Base-by-base conservation (phyloP, 768 basidiomycete species). In the Sutorius australiensis region DNA sequence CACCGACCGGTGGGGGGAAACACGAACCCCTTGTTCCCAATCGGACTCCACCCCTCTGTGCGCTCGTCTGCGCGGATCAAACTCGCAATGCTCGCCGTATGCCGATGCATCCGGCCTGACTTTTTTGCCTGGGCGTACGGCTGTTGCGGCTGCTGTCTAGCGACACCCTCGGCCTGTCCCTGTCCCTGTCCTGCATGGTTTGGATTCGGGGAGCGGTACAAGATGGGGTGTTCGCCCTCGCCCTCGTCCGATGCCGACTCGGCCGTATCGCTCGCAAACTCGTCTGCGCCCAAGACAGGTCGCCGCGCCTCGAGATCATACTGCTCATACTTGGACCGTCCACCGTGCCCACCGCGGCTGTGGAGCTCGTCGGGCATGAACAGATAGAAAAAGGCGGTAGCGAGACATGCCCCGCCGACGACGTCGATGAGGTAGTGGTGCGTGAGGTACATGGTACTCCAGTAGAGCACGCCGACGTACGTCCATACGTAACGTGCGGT, bases 401-500 rank as follows among this genome's bases (percentile, higher is more conserved):
- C 87, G 57, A 99, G 80, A 66, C 94, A 95, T 0, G 89, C 91
- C 13, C 97, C 97, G 10, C 86, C 90, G 45, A 93, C 91, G 66
- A 98, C 91, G 66, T 99, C 97, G 73, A 99, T 94, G 65, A 99
- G 87, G 77, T 98, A 98, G 74, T 98, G 95, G 71, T 97, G 93
- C 4, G 91, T 92, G 62, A 95, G 87, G 75, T 95, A 98, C 95
- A 98, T 98, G 21, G 95, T 98, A 10, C 91, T 86, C 97, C 97
- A 99, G 69, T 95, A 98, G 5, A 99, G 80, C 16, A 91, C 73
- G 6, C 81, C 84, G 3, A 84, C 86, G 71, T 98, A 99, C 1
- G 72, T 75, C 91, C 93, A 98, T 21, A 84, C 83, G 58, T 78
- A 85, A 3, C 73, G 75, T 1, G 81, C 76, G 31, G 77, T 78